phyloP scores from a whole-genome alignment of 2,329 filamentous ascomycete genomes.

The Fusarium sp. region DNA sequence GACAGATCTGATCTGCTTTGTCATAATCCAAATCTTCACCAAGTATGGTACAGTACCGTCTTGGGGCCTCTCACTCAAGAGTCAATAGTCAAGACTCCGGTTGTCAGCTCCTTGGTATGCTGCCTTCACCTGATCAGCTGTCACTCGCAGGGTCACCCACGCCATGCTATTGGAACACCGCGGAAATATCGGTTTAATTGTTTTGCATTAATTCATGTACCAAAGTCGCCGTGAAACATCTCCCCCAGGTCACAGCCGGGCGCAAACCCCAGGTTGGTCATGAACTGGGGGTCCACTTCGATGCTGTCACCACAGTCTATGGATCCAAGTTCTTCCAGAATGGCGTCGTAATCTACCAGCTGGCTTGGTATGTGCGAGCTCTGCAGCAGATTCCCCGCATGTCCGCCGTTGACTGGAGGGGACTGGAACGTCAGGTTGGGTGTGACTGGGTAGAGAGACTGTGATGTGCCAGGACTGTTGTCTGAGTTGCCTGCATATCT shows the following conservation, averaged over 20 bases:
- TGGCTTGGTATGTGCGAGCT: slow-evolving; percentile 37
- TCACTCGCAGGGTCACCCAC: neutral
- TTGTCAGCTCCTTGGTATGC: no score
- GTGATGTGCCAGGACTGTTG: slow-evolving; percentile 36
- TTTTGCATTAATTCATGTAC: slow-evolving; percentile 43
- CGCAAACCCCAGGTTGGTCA: slow-evolving; percentile 75
- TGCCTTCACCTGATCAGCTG: neutral
- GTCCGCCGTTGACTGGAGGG: slow-evolving; percentile 34
- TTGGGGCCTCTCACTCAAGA: no score
- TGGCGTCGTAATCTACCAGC: slow-evolving; percentile 61
- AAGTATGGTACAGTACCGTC: no score
- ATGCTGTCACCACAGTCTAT: slow-evolving; percentile 62
- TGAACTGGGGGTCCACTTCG: slow-evolving; percentile 71
- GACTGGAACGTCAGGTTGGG: slow-evolving; percentile 43
- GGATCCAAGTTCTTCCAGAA: slow-evolving; percentile 65
- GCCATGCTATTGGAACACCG: slow-evolving; percentile 3
- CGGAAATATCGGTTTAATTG: slow-evolving; percentile 21
- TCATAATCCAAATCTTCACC: neutral
- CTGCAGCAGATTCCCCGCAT: slow-evolving; percentile 37
- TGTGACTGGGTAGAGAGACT: slow-evolving; percentile 40
- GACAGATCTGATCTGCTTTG: neutral
- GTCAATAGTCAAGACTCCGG: no score
- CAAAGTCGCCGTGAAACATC: slow-evolving; percentile 58
- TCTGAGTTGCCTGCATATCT: slow-evolving; percentile 34
- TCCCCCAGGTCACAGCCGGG: slow-evolving; percentile 71